Base-by-base conservation (phyloP, 2,329 filamentous ascomycete species). In the Pseudogymnoascus sp. region DNA sequence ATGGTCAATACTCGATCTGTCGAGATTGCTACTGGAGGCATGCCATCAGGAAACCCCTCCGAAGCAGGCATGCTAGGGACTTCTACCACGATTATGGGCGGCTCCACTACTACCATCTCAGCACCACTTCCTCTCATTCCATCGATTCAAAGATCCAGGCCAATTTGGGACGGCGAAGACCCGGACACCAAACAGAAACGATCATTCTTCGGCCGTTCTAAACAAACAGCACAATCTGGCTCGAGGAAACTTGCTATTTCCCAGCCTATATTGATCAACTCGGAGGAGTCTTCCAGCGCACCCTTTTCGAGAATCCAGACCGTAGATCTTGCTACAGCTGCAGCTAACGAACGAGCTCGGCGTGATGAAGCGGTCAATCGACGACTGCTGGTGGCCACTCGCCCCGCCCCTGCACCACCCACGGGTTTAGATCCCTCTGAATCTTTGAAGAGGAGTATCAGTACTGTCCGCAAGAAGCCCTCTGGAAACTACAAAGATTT, bases 311-410 rank as follows among this genome's bases (percentile, higher is more conserved):
- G 64, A 61, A 69, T 73, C n/a, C 65, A 64, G 29, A 72, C 71
- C 1, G 68, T 72, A 24, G 71, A 72, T 62, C 66, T 73, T 39
- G 64, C 66, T 24, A 70, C 68, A 10, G 71, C 71, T 2, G 66
- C 67, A 58, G 61, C 50, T 13, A 71, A 70, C 44, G 71, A 73
- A 58, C 65, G 69, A 6, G 65, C 68, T 57, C 64, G 71, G 26
- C 66, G 71, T 37, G 65, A 69, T 44, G 68, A 40, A 33, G 67
- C 65, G 13, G 61, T 62, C 17, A 66, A 63, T 3, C 68, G 66
- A 59, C 63, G 66, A 6, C 64, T 60, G 36, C 64, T 71, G 17
- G 61, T 68, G 13, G 64, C 66, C 4, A 64, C 65, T 40, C 60
- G 66, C 26, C 64, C 67, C 21, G 66, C 67, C 21, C 65, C 68